A percentile compares a stretch with the other conserved stretches of the same genome.
Evolutionary conservation across 352 stramenopile species (phyloP).

Genomic region (Globisporangium nunn): DNA sequence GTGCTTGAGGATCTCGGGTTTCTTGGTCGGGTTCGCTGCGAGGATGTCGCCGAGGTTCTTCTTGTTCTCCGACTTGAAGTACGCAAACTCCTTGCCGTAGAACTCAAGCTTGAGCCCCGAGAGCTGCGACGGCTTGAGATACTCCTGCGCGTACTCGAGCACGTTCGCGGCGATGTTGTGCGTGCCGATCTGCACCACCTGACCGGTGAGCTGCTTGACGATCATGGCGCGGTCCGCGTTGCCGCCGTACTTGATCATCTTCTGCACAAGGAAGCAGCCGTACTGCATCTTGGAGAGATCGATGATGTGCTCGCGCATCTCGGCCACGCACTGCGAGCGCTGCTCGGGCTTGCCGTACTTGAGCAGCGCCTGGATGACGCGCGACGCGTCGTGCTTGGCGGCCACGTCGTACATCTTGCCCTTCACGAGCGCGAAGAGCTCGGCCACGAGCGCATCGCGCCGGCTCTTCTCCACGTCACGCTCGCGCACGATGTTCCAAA

Average conservation of each 20-base stretch:
- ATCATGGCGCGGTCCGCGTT: conserved; percentile 70
- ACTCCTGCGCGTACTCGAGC: conserved; percentile 87
- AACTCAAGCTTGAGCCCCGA: conserved; percentile 86
- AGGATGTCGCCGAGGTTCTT: conserved; percentile 78
- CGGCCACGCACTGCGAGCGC: conserved; percentile 79
- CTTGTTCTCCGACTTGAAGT: conserved; percentile 80
- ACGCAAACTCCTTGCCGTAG: conserved; percentile 85
- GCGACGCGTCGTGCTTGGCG: conserved; percentile 93
- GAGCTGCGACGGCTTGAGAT: conserved; percentile 83
- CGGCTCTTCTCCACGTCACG: conserved; percentile 78
- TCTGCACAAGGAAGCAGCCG: conserved; percentile 95
- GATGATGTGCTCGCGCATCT: conserved; percentile 90
- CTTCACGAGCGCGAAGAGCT: conserved; percentile 90
- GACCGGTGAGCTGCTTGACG: conserved; percentile 90
- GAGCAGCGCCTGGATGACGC: conserved; percentile 93
- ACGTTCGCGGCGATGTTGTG: conserved; percentile 93
- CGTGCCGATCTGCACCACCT: conserved; percentile 90
- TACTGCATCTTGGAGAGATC: conserved; percentile 96
- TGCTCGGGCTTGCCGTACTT: conserved; percentile 90
- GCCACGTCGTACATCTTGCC: conserved; percentile 93
- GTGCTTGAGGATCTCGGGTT: conserved; percentile 67
- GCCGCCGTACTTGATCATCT: conserved; percentile 94
- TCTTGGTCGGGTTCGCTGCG: conserved; percentile 55
- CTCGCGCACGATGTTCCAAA: conserved; percentile 94
- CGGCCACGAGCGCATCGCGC: conserved; percentile 79